Evolutionary conservation across 1,284 basidiomycete species (phyloP).

Genomic region (Moesziomyces parantarcticus): DNA sequence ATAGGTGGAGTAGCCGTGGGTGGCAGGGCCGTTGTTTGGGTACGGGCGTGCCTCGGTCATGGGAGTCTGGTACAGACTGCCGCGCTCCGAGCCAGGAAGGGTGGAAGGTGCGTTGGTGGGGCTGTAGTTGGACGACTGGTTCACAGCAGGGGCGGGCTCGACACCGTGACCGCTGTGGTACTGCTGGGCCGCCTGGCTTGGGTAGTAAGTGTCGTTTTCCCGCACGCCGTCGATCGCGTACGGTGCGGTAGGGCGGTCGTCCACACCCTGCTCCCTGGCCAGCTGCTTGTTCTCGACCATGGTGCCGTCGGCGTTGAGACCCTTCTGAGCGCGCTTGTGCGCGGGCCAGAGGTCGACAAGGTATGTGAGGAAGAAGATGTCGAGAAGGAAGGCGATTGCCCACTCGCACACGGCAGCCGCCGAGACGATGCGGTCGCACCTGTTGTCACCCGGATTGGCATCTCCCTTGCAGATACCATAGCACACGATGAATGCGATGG

Average conservation of each 20-base stretch:
- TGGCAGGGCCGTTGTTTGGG: conserved; percentile 13
- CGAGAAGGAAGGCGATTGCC: conserved; percentile 67
- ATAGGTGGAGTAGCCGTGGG: conserved; percentile 9
- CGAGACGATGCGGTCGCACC: conserved; percentile 70
- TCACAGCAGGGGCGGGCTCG: conserved; percentile 14
- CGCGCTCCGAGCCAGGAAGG: conserved; percentile 29
- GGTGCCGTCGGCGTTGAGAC: conserved; percentile 51
- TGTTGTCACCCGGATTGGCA: conserved; percentile 38
- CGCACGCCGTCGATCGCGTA: conserved; percentile 43
- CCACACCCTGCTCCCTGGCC: conserved; percentile 32
- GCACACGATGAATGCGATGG: conserved; percentile 70
- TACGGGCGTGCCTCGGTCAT: conserved; percentile 42
- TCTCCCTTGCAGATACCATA: conserved; percentile 66
- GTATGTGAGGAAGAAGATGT: conserved; percentile 68
- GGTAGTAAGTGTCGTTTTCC: conserved; percentile 48
- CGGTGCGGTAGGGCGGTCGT: conserved; percentile 17
- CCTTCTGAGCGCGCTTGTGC: conserved; percentile 37
- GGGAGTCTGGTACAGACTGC: conserved; percentile 45
- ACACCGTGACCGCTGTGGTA: conserved; percentile 20
- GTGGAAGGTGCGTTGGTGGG: conserved; percentile 20
- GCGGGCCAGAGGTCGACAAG: conserved; percentile 66
- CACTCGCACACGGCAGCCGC: conserved; percentile 68
- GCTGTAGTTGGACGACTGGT: conserved; percentile 4
- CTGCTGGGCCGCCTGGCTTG: conserved; percentile 22
- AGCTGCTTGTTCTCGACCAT: conserved; percentile 52